Conservation (phyloP, 75 land plant species). For the Picea glauca region DNA sequence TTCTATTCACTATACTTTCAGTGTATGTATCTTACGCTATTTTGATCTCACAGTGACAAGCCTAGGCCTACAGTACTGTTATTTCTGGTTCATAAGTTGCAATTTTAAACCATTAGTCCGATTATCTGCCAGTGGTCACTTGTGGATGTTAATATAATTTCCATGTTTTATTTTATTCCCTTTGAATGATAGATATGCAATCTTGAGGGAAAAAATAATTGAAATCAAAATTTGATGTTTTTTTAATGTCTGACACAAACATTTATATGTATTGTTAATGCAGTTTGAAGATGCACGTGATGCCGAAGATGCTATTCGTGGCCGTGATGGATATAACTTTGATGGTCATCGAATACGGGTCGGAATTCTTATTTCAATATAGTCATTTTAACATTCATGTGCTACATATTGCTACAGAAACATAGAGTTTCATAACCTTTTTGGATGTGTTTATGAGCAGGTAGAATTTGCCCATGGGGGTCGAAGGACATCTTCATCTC, state of each 20-base stretch:
- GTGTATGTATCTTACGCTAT: not conserved
- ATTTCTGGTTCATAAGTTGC: not conserved
- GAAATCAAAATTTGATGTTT: not conserved
- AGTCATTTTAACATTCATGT: not conserved
- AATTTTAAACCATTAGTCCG: not conserved
- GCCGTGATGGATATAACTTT: conserved; percentile 73
- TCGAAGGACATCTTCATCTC: conserved; percentile 45
- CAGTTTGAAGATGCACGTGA: conserved; percentile 75
- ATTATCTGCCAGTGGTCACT: not conserved
- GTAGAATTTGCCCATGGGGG: conserved; percentile 83
- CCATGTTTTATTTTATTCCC: not conserved
- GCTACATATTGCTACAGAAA: not conserved
- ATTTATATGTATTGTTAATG: conserved; percentile 4
- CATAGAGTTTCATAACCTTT: not conserved
- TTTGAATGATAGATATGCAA: not conserved
- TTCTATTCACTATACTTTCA: no score
- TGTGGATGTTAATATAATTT: not conserved
- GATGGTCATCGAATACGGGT: conserved; percentile 69
- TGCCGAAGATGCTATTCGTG: conserved; percentile 80
- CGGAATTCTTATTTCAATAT: not conserved
- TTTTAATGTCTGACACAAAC: not conserved
- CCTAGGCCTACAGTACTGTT: not conserved
- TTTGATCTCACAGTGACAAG: not conserved
- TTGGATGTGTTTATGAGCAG: conserved; percentile 17
- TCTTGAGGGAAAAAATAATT: not conserved